Base-by-base conservation (phyloP, 495 filamentous ascomycete genomes). In the Trichoderma asperelloides region DNA sequence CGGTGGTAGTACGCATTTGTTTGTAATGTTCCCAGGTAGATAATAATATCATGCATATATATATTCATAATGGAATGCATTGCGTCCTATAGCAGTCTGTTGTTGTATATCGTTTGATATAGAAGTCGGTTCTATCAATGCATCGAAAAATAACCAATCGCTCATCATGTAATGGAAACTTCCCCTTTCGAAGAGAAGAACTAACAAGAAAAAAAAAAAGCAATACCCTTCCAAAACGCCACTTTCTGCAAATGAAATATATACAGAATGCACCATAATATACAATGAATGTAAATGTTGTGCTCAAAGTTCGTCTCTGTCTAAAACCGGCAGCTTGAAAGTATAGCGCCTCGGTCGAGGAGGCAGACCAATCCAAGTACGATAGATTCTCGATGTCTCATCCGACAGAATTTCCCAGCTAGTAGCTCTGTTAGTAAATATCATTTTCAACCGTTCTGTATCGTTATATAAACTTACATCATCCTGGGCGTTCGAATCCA, bases 311-410 rank as follows among this genome's bases (percentile, higher is more conserved):
- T 78, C 90, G 70, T 91, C 87, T 43, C 62, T 39, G 41, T 65
- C 21, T 62, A 79, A 74, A 60, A 71, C 78, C 30, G 87, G 84
- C 40, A 79, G 69, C 69, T 81, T 73, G 40, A 93, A 75, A 65
- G 80, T 78, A 91, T 91, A 96, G 13, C 76, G 78, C 69, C 91
- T 81, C 6, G 88, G 88, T 60, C 78, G 78, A 21, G 93, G 85
- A 9, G 91, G 89, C 66, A 91, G 74, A 33, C 93, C 93, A n/a
- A 96, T 77, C 79, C 87, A 97, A 72, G 80, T 91, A 63, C 88
- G 82, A 86, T 87, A 94, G 21, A 90, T 69, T 49, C 93, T 83
- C 60, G 73, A 74, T 5, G 83, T 55, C 74, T 96, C 92, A 0
- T 82, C 71, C 3, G 85, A 68, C 12, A 80, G 30, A 63, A 97